A percentile compares a stretch with the other conserved stretches of the same genome.
These are phyloP conservation scores for Crithidia expoeki DNA, from an alignment of 208 protist genomes.

Conservation along the genomic window DNA sequence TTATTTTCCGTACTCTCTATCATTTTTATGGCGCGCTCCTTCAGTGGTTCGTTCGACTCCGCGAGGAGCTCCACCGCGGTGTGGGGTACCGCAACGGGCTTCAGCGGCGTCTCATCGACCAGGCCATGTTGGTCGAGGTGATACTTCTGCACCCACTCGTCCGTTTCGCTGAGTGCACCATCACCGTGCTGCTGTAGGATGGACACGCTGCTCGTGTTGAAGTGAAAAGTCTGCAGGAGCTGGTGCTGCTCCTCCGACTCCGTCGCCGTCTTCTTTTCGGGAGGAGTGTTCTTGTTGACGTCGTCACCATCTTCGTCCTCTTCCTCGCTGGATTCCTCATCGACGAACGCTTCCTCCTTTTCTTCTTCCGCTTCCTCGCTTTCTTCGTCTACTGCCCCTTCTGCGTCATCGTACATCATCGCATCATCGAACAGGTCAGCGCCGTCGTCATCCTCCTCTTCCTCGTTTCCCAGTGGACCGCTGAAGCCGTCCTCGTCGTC, in stretches of 20 bases:
- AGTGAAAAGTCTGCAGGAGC: conserved; percentile 35
- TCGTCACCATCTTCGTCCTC: conserved; percentile 29
- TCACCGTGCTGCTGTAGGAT: conserved; percentile 55
- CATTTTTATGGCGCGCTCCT: conserved; percentile 15
- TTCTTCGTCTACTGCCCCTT: conserved; percentile 35
- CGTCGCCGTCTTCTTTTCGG: conserved; percentile 14
- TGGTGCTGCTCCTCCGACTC: conserved; percentile 27
- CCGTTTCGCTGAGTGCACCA: conserved; percentile 32
- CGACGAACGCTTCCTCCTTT: conserved; percentile 30
- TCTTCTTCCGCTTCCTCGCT: conserved; percentile 25
- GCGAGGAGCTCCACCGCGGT: conserved; percentile 34
- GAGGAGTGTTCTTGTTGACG: conserved; percentile 15
- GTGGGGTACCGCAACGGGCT: conserved; percentile 36
- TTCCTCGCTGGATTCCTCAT: conserved; percentile 30
- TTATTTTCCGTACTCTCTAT: conserved; percentile 23
- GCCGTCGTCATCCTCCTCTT: conserved; percentile 43
- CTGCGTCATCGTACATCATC: conserved; percentile 39
- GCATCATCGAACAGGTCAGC: conserved; percentile 33
- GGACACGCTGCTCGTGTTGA: conserved; percentile 41
- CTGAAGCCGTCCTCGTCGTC: conserved; percentile 23
- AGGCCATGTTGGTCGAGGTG: conserved; percentile 56
- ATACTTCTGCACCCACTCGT: conserved; percentile 76
- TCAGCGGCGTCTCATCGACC: conserved; percentile 56
- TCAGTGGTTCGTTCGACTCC: conserved; percentile 37
- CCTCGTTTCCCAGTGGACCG: neutral